Conservation (phyloP, 345 rosid genomes). For the Euclidium syriacum region DNA sequence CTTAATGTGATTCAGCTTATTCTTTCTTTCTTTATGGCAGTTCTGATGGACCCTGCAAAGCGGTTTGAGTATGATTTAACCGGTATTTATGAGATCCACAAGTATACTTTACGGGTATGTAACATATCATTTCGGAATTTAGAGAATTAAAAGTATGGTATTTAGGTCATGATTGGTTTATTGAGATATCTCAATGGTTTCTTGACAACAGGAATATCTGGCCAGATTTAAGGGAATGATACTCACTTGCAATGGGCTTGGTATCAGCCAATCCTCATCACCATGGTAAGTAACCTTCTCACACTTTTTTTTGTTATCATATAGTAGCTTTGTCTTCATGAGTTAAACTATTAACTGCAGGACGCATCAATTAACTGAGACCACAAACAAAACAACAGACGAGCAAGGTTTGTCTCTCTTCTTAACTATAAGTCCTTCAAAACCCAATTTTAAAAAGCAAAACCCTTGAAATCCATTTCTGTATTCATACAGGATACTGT, state of each 20-base stretch:
- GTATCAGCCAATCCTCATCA: conserved; percentile 54
- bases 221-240: conserved; percentile 89
- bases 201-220: conserved; percentile 64
- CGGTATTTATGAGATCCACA: conserved; percentile 73
- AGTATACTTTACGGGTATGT: conserved; percentile 72
- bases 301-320: neutral
- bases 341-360: conserved; percentile 29
- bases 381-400: conserved; percentile 35
- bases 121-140: neutral
- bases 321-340: conserved; percentile 8
- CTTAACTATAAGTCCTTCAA: neutral
- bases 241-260: conserved; percentile 89
- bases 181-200: conserved; percentile 1
- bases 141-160: neutral
- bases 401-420: conserved; percentile 29
- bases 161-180: neutral
- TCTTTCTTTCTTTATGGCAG: conserved; percentile 37
- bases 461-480: neutral
- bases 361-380: conserved; percentile 44
- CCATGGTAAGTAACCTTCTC: conserved; percentile 41
- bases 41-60: conserved; percentile 66
- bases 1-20: neutral
- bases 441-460: neutral
- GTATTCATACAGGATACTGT: conserved; percentile 23
- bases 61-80: conserved; percentile 75